Conservation (phyloP, 2,329 filamentous ascomycete genomes). For the Neocucurbitaria cava region DNA sequence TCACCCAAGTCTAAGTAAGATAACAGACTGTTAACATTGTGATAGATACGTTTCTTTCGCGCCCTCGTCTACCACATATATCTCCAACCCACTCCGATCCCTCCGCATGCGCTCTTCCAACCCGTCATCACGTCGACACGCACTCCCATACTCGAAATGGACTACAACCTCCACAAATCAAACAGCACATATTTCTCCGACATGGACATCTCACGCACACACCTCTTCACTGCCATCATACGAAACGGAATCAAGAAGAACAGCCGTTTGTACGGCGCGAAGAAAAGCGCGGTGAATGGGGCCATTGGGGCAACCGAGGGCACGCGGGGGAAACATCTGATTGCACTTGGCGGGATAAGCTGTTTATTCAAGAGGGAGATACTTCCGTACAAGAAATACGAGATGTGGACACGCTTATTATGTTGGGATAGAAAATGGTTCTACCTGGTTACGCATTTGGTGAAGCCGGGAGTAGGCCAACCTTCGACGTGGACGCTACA, state of each 20-base stretch:
- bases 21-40: slow-evolving; percentile 9
- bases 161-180: slow-evolving; percentile 85
- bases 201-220: slow-evolving; percentile 81
- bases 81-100: slow-evolving; percentile 51
- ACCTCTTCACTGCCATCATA: slow-evolving; percentile 70
- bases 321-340: slow-evolving; percentile 36
- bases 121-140: slow-evolving; percentile 72
- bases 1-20: background rate
- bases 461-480: slow-evolving; percentile 53
- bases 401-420: slow-evolving; percentile 57
- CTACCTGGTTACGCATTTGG: slow-evolving; percentile 57
- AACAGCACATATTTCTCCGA: slow-evolving; percentile 89
- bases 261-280: slow-evolving; percentile 27
- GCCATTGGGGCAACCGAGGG: slow-evolving; percentile 25
- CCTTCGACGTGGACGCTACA: slow-evolving; percentile 54
- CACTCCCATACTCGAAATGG: slow-evolving; percentile 77
- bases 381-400: slow-evolving; percentile 52
- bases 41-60: slow-evolving; percentile 55
- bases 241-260: slow-evolving; percentile 53
- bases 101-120: slow-evolving; percentile 73
- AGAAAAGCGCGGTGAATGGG: slow-evolving; percentile 22
- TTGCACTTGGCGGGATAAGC: slow-evolving; percentile 56
- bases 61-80: slow-evolving; percentile 57
- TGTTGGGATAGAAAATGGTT: slow-evolving; percentile 61
- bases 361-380: slow-evolving; percentile 59